Evolutionary conservation across 2,329 filamentous ascomycete species (phyloP).

Genomic region (Clarireedia monteithiana): DNA sequence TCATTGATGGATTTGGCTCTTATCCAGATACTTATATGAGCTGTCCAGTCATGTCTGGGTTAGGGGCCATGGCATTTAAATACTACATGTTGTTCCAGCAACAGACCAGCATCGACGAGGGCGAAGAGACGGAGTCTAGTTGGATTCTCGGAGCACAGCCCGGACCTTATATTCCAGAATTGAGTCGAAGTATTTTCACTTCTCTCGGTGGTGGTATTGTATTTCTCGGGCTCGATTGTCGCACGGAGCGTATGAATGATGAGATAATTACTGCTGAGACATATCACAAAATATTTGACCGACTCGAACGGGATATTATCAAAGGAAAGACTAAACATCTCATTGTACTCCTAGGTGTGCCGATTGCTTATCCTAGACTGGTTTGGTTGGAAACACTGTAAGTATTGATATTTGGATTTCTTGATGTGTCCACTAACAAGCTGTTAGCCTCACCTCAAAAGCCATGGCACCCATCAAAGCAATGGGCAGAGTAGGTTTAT

Average conservation of each 20-base stretch:
- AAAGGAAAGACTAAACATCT: conserved; percentile 84
- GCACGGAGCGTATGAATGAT: conserved; percentile 80
- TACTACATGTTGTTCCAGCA: conserved; percentile 99
- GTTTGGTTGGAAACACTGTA: conserved; percentile 66
- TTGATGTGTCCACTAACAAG: conserved; percentile 26
- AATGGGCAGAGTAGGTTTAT: conserved; percentile 70
- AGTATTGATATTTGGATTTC: conserved; percentile 27
- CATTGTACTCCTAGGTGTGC: conserved; percentile 78
- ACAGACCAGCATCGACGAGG: conserved; percentile 77
- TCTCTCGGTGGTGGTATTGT: conserved; percentile 70
- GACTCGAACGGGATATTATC: conserved; percentile 73
- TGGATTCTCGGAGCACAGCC: conserved; percentile 76
- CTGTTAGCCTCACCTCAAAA: conserved; percentile 64
- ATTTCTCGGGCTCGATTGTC: conserved; percentile 81
- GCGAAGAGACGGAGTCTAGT: conserved; percentile 75
- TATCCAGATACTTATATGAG: conserved; percentile 90
- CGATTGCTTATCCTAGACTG: conserved; percentile 71
- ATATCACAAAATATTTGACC: conserved; percentile 80
- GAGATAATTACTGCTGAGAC: conserved; percentile 74
- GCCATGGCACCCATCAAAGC: conserved; percentile 86
- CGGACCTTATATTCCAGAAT: conserved; percentile 85
- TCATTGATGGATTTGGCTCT: conserved; percentile 86
- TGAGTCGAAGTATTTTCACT: conserved; percentile 80
- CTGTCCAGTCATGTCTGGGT: conserved; percentile 78
- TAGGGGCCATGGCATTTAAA: conserved; percentile 91